Conservation (phyloP, 495 filamentous ascomycete genomes). For the Tuber melanosporum region DNA sequence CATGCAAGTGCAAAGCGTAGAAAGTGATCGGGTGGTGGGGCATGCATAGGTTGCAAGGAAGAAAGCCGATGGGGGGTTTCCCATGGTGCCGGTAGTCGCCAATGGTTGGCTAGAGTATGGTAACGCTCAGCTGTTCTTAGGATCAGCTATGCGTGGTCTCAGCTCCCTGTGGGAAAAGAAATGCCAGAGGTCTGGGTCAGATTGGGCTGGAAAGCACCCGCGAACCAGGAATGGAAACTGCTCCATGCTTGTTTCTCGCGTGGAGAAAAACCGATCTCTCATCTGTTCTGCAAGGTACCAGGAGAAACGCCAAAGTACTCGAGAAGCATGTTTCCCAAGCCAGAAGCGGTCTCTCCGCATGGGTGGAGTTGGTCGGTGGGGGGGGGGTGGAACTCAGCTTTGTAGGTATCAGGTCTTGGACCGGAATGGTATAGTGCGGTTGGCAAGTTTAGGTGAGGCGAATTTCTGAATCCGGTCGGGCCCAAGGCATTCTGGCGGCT, state of each 20-base stretch:
- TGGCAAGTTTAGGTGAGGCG: slow-evolving; percentile 36
- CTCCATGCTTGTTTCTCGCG: slow-evolving; percentile 12
- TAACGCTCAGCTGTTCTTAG: neutral
- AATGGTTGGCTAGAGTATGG: neutral
- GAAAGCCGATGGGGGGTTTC: neutral
- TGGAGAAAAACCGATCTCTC: slow-evolving; percentile 22
- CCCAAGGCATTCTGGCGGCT: neutral
- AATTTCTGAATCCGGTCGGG: slow-evolving; percentile 8
- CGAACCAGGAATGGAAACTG: slow-evolving; percentile 35
- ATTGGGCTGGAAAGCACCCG: slow-evolving; percentile 21
- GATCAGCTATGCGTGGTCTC: slow-evolving; percentile 2
- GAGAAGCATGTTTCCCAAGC: neutral
- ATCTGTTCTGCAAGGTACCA: slow-evolving; percentile 23
- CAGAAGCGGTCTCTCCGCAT: neutral
- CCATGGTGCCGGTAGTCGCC: neutral
- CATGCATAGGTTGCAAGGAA: slow-evolving; percentile 4
- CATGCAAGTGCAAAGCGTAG: neutral
- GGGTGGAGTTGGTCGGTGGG: slow-evolving; percentile 15
- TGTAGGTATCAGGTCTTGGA: slow-evolving; percentile 5
- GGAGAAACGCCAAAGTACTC: neutral
- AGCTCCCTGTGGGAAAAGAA: neutral
- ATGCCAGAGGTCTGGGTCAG: neutral
- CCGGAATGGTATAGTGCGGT: neutral
- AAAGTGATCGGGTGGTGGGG: slow-evolving; percentile 12
- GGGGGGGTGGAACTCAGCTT: neutral